phyloP scores from a whole-genome alignment of 23 red algal species.

The Agarophyton chilense region DNA sequence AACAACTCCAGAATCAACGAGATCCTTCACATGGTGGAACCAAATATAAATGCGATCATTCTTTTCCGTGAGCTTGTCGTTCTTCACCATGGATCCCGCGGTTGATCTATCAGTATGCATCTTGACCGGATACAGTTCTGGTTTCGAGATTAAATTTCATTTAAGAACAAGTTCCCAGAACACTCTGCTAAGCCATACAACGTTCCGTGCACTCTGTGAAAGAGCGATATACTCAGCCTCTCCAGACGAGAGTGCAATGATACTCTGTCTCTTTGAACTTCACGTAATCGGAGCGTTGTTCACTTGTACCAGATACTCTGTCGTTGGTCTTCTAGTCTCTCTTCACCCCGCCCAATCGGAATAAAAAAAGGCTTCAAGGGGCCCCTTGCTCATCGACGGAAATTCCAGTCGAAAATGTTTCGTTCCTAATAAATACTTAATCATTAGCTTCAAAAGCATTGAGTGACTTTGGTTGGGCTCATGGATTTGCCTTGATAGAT shows the following conservation, averaged over 20 bases:
- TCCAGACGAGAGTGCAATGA: not conserved
- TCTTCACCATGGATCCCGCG: not conserved
- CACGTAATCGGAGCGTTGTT: not conserved
- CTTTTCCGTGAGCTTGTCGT: not conserved
- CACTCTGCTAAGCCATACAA: not conserved
- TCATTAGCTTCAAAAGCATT: too few relatives aligned
- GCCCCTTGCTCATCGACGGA: not conserved
- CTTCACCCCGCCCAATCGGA: not conserved
- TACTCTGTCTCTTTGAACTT: not conserved
- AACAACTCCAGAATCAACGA: not conserved
- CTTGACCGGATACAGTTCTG: not conserved
- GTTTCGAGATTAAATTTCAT: not conserved
- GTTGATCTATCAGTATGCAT: not conserved
- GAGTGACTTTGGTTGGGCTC: too few relatives aligned
- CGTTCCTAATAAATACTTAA: too few relatives aligned
- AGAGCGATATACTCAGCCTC: not conserved
- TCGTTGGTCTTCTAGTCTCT: not conserved
- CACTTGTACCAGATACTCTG: not conserved
- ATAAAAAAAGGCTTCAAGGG: not conserved
- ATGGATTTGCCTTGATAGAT: too few relatives aligned
- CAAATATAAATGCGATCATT: not conserved
- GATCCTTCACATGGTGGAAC: not conserved
- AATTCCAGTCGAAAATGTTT: not conserved
- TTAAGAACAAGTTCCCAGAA: not conserved
- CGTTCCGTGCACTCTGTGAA: not conserved